Evolutionary conservation across 2,329 filamentous ascomycete species (phyloP).

Genomic region (Fusarium sp.): DNA sequence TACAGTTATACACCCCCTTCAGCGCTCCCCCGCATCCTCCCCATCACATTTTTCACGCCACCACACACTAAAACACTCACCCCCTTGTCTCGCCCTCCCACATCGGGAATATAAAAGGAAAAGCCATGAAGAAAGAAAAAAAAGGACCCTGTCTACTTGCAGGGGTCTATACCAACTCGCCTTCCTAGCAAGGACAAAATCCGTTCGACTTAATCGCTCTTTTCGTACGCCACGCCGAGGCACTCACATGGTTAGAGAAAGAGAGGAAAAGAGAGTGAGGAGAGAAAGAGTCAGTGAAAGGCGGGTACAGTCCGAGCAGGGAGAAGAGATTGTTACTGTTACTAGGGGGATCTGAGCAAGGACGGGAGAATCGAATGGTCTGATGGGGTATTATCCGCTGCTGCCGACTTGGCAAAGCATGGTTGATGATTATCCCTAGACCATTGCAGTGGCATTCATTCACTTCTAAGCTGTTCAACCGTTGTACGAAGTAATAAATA

Average conservation of each 20-base stretch:
- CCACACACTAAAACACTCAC: conserved; percentile 12
- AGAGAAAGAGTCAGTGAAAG: background rate
- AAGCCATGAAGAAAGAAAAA: background rate
- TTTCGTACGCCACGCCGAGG: conserved; percentile 45
- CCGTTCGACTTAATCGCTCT: conserved; percentile 19
- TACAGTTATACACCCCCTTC: background rate
- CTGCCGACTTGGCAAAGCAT: conserved; percentile 38
- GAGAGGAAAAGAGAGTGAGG: background rate
- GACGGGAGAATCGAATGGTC: conserved; percentile 14
- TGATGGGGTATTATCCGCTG: conserved; percentile 32
- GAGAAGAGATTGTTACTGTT: background rate
- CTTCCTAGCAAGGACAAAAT: conserved; percentile 41
- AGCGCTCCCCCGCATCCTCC: conserved; percentile 41
- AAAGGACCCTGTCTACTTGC: conserved; percentile 17
- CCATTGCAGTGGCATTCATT: background rate
- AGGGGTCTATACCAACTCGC: conserved; percentile 32
- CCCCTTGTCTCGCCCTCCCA: conserved; percentile 13
- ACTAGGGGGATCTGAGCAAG: background rate
- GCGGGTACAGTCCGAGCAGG: too few relatives aligned
- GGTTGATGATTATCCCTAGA: conserved; percentile 1
- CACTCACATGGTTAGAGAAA: conserved; percentile 28
- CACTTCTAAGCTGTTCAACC: background rate
- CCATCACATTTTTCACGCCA: conserved; percentile 11
- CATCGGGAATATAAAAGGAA: conserved; percentile 24
- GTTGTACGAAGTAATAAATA: background rate